Conservation (phyloP, 1,284 basidiomycete genomes). For the Cerioporus squamosus region DNA sequence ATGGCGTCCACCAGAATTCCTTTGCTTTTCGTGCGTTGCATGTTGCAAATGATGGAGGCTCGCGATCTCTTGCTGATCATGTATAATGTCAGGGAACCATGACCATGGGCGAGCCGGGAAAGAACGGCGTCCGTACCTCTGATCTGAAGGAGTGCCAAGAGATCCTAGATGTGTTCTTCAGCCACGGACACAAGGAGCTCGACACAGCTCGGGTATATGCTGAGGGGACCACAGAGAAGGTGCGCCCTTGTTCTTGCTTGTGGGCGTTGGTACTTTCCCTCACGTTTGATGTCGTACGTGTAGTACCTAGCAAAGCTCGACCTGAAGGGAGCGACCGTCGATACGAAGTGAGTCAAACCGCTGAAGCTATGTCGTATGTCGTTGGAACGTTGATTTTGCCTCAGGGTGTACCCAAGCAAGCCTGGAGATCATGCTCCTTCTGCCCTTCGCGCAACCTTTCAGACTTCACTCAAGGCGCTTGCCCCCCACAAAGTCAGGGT, state of each 20-base stretch:
- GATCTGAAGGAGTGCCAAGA: constrained; percentile 45
- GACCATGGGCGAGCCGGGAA: constrained; percentile 50
- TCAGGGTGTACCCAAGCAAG: constrained; percentile 46
- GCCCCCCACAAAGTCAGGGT: constrained; percentile 44
- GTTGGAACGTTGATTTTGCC: neutral
- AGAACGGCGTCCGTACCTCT: constrained; percentile 45
- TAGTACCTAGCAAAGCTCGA: constrained; percentile 50
- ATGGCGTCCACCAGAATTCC: constrained; percentile 18
- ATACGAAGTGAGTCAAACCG: constrained; percentile 48
- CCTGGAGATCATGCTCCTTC: constrained; percentile 45
- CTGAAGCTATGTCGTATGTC: too few species aligned
- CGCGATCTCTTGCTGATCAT: neutral
- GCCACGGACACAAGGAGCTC: constrained; percentile 47
- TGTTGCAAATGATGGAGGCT: neutral
- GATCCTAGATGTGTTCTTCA: constrained; percentile 50
- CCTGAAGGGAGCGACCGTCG: constrained; percentile 45
- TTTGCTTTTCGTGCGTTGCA: constrained; percentile 13
- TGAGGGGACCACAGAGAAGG: constrained; percentile 55
- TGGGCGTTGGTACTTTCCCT: too few species aligned
- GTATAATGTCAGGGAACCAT: constrained; percentile 49
- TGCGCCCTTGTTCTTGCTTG: constrained; percentile 19
- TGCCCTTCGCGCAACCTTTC: constrained; percentile 41
- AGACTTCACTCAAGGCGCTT: constrained; percentile 43
- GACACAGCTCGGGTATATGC: constrained; percentile 56
- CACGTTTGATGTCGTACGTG: neutral